Conservation (phyloP, 257 asterid genomes). For the Primulina eburnea region DNA sequence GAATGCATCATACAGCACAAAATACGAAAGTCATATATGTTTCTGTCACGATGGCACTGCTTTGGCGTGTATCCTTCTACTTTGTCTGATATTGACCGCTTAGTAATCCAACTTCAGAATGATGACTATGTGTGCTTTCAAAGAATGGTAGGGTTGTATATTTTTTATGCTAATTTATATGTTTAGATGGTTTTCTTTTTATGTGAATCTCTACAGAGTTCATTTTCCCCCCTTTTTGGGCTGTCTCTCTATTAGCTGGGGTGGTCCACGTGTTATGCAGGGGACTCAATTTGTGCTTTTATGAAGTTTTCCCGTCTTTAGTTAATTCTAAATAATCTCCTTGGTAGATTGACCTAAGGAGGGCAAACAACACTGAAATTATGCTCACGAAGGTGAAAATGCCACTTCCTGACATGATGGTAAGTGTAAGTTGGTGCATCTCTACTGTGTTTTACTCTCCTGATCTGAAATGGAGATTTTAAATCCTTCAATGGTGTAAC, state of each 20-base stretch:
- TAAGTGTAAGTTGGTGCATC: slow-evolving; percentile 36
- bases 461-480: not conserved
- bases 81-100: not conserved
- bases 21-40: not conserved
- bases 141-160: not conserved
- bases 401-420: slow-evolving; percentile 99
- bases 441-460: slow-evolving; percentile 17
- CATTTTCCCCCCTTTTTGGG: not conserved
- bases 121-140: not conserved
- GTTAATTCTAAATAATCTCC: slow-evolving; percentile 20
- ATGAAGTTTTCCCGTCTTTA: slow-evolving; percentile 7
- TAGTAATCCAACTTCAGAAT: not conserved
- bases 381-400: slow-evolving; percentile 99
- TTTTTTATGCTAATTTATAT: not conserved
- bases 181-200: not conserved
- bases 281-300: slow-evolving; percentile 5
- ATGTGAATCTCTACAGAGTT: slow-evolving; percentile 2
- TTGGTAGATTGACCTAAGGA: slow-evolving; percentile 85
- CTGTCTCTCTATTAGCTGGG: not conserved
- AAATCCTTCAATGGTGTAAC: not conserved
- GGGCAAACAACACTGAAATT: slow-evolving; percentile 97
- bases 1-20: not conserved
- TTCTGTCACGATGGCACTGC: not conserved
- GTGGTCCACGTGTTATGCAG: slow-evolving; percentile 4
- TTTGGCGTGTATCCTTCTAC: not conserved